Base-by-base conservation (phyloP, 2,329 filamentous ascomycete species). In the Ophiostoma himal-ulmi region DNA sequence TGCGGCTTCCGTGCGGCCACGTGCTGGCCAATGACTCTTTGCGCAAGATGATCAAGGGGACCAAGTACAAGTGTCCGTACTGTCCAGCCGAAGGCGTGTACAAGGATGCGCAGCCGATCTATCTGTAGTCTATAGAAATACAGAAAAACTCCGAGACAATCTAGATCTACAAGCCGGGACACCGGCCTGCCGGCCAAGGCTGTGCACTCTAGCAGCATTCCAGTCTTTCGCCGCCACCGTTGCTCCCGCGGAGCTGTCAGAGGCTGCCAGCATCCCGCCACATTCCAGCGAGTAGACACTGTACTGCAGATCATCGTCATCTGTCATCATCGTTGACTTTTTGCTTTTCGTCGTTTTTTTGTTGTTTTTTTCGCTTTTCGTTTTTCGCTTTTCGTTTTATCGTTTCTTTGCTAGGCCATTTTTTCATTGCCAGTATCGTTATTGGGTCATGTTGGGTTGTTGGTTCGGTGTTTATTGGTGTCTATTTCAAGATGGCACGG, bases 1-100 rank as follows among this genome's bases (percentile, higher is more conserved):
- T 98, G 91, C 95, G 97, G 87, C 89, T 99, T 77, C 91, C 92
- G 0, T 99, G 95, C 77, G 94, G 95, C 6, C 95, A 99, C 81
- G 94, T 97, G 69, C 89, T 99, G 72, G 94, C 93, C 22, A 86
- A 89, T 74, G 94, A 97, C 76, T 93, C 90, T 44, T 22, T 67
- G 68, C 87, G 91, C 72, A 89, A 89, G 76, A 84, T 98, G 60
- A 89, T 89, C 70, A 96, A 96, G 80, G 90, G 90, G 0, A 86
- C 83, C 60, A 83, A 90, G 72, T 96, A 96, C 84, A 99, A 99
- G 79, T 99, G 95, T 76, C 95, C 95, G 0, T 99, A 99, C 78
- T 99, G 95, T 77, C 95, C 95, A 0, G 88, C 82, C 39, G 94
- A 98, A 80, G 93, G 92, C 65, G 84, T 89, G 74, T 83, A 91